Percentiles rank a stretch among this genome's conserved stretches.
These are phyloP conservation scores for Lithohypha guttulata DNA, from an alignment of 2,329 filamentous ascomycete genomes.

Conservation along the genomic window DNA sequence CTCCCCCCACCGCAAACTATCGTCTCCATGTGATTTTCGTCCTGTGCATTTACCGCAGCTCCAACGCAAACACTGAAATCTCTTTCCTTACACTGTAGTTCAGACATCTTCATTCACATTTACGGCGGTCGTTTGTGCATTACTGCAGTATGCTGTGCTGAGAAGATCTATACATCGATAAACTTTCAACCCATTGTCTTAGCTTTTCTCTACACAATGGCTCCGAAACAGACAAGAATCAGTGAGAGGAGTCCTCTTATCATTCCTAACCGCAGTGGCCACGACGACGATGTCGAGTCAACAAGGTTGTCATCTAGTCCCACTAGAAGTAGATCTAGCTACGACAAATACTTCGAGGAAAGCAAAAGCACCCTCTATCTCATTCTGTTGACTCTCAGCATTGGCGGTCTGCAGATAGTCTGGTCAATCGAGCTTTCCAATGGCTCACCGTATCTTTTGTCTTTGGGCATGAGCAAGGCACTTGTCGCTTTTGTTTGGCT, in stretches of 20 bases:
- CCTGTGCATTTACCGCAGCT: too few species aligned
- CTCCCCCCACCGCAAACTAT: too few species aligned
- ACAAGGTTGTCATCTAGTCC: conserved; percentile 6
- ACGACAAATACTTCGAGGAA: conserved; percentile 18
- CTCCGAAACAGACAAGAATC: conserved; percentile 15
- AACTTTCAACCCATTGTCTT: too few species aligned
- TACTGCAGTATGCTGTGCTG: too few species aligned
- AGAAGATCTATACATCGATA: too few species aligned
- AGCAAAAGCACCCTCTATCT: conserved; percentile 77
- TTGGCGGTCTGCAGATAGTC: conserved; percentile 82
- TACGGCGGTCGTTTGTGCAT: too few species aligned
- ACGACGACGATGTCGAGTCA: conserved; percentile 12
- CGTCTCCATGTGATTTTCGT: too few species aligned
- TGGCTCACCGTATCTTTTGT: conserved; percentile 74
- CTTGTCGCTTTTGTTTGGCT: conserved; percentile 78
- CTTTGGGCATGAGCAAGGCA: conserved; percentile 71
- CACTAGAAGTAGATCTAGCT: conserved; percentile 4
- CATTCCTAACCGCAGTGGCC: conserved; percentile 8
- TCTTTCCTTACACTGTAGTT: too few species aligned
- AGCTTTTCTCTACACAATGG: conserved; percentile 12
- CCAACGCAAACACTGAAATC: too few species aligned
- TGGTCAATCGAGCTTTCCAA: conserved; percentile 95
- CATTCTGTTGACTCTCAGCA: conserved; percentile 71
- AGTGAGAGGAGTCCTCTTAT: conserved; percentile 21
- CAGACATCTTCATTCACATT: too few species aligned